Base-by-base conservation (phyloP, 176 grass and related monocot genomes). In the Zoysia japonica region DNA sequence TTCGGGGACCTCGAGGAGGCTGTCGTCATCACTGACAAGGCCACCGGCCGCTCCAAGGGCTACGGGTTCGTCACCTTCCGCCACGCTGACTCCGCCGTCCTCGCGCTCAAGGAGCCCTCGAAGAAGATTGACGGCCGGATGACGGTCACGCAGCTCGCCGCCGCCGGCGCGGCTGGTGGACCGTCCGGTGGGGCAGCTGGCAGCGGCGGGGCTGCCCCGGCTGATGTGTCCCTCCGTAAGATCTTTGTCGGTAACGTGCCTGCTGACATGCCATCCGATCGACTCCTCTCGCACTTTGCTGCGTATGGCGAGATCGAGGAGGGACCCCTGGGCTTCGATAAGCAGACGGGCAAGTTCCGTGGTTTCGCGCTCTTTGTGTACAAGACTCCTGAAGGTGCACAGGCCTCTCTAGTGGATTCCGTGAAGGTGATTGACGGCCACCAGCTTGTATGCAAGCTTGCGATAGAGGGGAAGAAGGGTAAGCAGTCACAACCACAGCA, bases 121-220 rank as follows among this genome's bases (percentile, higher is more conserved):
- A 99, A 99, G 88, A 99, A 99, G 86, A 99, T 99, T 38, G 96
- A 99, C 52, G 96, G 88, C 17, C 89, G 92, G 48, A 90, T 99
- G 76, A 89, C 96, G 6, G 96, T 99, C 13, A 94, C 92, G 15
- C 96, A 99, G 65, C 96, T 99, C 41, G 96, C 96, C 1, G 85
- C 92, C 5, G 90, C 96, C 9, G 96, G 96, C 16, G 71, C 79
- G 13, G 80, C 92, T 0, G 95, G 92, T 0, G 84, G 81, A 1
- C 80, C 70, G 1, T 83, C 90, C 17, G 90, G 77, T 37, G 87
- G 78, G 3, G 28, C 60, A 0, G 48, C 49, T 0, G 77, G 81
- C 10, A 28, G 6, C 2, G 80, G 68, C 42, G 88, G 87, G 2
- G 79, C 83, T 1, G 68, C 86, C 5, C 38, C 66, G 1, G 72